Evolutionary conservation across 805 yeast genomes (phyloP), one percentile per base, ranked within the genome.

Genomic region (Saccharomycopsis sp.): DNA sequence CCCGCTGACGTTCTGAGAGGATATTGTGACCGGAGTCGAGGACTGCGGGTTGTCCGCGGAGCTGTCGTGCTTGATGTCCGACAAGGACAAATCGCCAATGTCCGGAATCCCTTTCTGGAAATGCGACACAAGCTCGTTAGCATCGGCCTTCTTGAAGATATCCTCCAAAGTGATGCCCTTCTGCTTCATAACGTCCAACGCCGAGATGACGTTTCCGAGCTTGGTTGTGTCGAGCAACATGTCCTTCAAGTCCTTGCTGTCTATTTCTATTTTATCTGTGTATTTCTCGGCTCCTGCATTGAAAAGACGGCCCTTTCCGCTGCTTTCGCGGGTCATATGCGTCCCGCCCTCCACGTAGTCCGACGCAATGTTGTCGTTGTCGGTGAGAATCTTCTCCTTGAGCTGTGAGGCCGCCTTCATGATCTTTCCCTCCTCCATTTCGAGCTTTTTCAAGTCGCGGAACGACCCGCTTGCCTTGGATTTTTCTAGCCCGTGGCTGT

Each of bases 161-260:
- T 70, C 70, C 37, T 72, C 70, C n/a, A 78, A 58, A 18, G 73
- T 66, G 15, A 77, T 70, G 2, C 81, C 81, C 34, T 70, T 67
- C 7, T 64, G 67, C 57, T 75, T 75, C 57, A 79, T 62, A 34
- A 71, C 69, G 51, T 72, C 73, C 51, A 79, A 65, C 3, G 73
- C 69, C 18, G 69, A 70, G 8, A 73, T 66, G 14, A 77, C 70
- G 24, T 73, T 70, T 2, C 73, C 67, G 8, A 74, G 67, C 61
- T 75, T 75, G 29, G 65, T 60, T 1, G 78, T 70, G 61, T 70
- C 73, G 50, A 70, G 61, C 56, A 73, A 65, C 50, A 70, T 68
- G 34, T 71, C 72, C 62, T 68, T 73, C 52, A 72, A 67, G 55
- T 70, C 65, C 23, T 73, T 77, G 60, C 73, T 72, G 59, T 74